Base-by-base conservation (phyloP, 1,284 basidiomycete species). In the Austroboletus rostrupii region DNA sequence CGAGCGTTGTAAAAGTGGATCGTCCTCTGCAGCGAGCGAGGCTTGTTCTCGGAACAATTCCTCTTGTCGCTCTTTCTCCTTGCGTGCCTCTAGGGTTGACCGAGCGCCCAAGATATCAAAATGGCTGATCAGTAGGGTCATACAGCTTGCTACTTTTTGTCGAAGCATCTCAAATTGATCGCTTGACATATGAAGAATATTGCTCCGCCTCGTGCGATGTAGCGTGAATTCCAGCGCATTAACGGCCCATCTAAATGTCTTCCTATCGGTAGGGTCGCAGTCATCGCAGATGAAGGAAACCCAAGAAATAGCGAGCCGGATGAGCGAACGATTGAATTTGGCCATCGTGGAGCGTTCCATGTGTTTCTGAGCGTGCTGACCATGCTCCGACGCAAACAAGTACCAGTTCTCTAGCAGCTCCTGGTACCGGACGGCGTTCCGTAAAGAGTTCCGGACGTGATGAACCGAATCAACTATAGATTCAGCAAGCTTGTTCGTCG, bases 191-290 rank as follows among this genome's bases (percentile, higher is more conserved):
- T 94, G 85, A 16, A 98, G 79, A 59, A 99, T 99, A 61, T 92
- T 92, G 61, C 91, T 92, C 47, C 90, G 85, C 55, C 87, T 82
- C 5, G 96, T 99, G 56, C 95, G 87, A 61, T 88, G 81, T 60
- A 94, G 84, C 3, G 94, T 90, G 64, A 97, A 98, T 64, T 97
- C 93, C 17, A 99, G 81, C 5, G 97, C 95, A 47, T 90, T 91
- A 48, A 99, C 94, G 1, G 97, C 96, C 94, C 96, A 99, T 65
- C 92, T 88, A 80, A 99, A 99, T 0, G 95, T 99, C 69, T 90
- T 92, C 53, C 93, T 84, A 67, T 99, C 96, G 40, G 92, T 90
- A 2, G 94, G 92, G 61, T 97, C 91, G 71, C 97, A 99, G 61
- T 96, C 92, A 65, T 98, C 95, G 70, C 93, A 97, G 56, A 99